Conservation (phyloP, 106 monocot genomes). For the Iris macrosiphon region DNA sequence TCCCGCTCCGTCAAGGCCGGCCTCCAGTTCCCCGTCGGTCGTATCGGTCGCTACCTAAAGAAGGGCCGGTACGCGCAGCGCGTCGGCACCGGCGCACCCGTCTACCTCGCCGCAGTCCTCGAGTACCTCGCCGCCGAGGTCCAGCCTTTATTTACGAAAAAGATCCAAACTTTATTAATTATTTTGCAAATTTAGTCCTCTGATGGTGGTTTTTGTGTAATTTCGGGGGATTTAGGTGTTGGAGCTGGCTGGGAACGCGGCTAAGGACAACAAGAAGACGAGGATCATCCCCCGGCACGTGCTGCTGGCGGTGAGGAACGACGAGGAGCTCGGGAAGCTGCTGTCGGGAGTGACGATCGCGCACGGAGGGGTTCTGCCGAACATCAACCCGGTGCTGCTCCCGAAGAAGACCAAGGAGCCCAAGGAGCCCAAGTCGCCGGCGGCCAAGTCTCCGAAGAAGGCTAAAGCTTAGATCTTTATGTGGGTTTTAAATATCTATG, state of each 20-base stretch:
- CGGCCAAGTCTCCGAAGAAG: conserved; percentile 47
- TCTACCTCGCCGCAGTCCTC: conserved; percentile 64
- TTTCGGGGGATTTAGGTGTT: conserved; percentile 9
- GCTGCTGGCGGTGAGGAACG: conserved; percentile 23
- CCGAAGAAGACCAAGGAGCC: conserved; percentile 18
- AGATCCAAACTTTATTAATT: no score
- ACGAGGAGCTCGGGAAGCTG: conserved; percentile 31
- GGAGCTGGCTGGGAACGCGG: conserved; percentile 35
- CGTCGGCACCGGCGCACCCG: conserved; percentile 54
- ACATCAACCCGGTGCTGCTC: conserved; percentile 13
- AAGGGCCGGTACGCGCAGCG: conserved; percentile 55
- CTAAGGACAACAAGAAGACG: conserved; percentile 30
- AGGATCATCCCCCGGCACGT: conserved; percentile 20
- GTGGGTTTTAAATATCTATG: no score
- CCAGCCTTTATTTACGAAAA: no score
- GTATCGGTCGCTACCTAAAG: conserved; percentile 37
- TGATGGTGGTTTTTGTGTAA: background rate
- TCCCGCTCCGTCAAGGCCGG: conserved; percentile 29
- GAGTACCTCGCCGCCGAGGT: conserved; percentile 72
- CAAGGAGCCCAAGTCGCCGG: no score
- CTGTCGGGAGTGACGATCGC: conserved; percentile 15
- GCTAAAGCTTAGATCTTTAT: conserved; percentile 3
- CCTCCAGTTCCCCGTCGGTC: conserved; percentile 35
- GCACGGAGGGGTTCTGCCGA: conserved; percentile 14
- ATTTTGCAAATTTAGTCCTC: background rate